Conservation (phyloP, 1,284 basidiomycete genomes). For the Cystobasidium sp. region DNA sequence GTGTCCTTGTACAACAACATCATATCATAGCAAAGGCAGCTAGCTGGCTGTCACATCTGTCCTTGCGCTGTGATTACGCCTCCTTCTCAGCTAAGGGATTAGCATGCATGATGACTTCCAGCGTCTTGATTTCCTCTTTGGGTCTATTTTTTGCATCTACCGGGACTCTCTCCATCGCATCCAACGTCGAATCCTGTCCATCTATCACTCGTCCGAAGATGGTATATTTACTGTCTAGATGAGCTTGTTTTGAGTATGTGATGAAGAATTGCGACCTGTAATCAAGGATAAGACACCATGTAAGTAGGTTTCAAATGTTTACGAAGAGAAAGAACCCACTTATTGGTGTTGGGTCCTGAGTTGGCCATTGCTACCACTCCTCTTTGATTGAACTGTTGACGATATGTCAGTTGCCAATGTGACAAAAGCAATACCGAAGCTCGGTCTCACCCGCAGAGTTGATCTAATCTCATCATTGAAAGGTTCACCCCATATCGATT, state of each 20-base stretch:
- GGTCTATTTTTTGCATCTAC: slow-evolving; percentile 91
- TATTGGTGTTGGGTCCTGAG: slow-evolving; percentile 88
- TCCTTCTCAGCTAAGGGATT: slow-evolving; percentile 84
- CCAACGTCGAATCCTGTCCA: slow-evolving; percentile 83
- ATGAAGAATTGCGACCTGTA: slow-evolving; percentile 76
- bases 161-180: slow-evolving; percentile 84
- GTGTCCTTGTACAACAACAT: slow-evolving; percentile 29
- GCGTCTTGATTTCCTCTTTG: slow-evolving; percentile 71
- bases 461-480: slow-evolving; percentile 88
- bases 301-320: neutral
- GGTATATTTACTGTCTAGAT: slow-evolving; percentile 91
- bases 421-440: neutral
- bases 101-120: slow-evolving; percentile 86
- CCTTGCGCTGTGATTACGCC: neutral
- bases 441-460: slow-evolving; percentile 75
- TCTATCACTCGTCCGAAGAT: slow-evolving; percentile 96
- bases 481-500: slow-evolving; percentile 68
- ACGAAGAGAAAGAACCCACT: slow-evolving; percentile 56
- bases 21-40: neutral
- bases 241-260: slow-evolving; percentile 86
- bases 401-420: neutral
- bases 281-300: no score
- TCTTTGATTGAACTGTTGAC: slow-evolving; percentile 81
- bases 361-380: slow-evolving; percentile 98
- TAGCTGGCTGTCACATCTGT: neutral